Conservation (phyloP, 2,329 filamentous ascomycete species). For the Cytospora schulzeri region DNA sequence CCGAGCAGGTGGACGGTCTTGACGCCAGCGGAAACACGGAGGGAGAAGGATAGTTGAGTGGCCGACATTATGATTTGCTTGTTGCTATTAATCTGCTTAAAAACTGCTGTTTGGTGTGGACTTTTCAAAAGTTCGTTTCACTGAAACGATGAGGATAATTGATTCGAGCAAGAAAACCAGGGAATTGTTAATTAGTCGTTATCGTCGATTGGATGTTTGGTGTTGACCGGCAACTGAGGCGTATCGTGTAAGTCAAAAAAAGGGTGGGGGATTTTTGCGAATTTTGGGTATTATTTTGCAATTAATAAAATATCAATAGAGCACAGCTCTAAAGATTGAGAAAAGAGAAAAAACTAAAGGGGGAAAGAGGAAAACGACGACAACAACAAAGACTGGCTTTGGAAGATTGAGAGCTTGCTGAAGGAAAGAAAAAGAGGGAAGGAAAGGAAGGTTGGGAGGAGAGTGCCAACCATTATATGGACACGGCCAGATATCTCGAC, state of each 20-base stretch:
- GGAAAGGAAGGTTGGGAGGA: conserved; percentile 42
- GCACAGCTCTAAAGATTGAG: conserved; percentile 40
- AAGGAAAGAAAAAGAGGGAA: conserved; percentile 51
- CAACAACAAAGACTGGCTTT: conserved; percentile 55
- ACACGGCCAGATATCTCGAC: conserved; percentile 38
- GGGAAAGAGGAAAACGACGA: conserved; percentile 41
- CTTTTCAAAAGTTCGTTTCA: conserved; percentile 39
- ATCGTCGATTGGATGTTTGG: conserved; percentile 37
- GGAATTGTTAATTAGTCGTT: conserved; percentile 49
- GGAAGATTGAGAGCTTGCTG: conserved; percentile 65
- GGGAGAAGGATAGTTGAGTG: conserved; percentile 91
- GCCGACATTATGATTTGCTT: conserved; percentile 70
- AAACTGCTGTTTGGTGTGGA: conserved; percentile 37
- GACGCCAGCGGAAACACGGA: conserved; percentile 93
- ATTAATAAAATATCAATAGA: conserved; percentile 35
- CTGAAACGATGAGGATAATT: conserved; percentile 32
- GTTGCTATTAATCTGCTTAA: conserved; percentile 38
- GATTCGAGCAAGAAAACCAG: conserved; percentile 60
- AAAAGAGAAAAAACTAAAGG: conserved; percentile 31
- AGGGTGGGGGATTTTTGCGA: conserved; percentile 39
- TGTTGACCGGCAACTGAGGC: conserved; percentile 53
- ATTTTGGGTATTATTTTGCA: conserved; percentile 33
- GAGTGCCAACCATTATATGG: conserved; percentile 45
- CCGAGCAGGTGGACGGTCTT: conserved; percentile 97
- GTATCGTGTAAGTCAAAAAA: conserved; percentile 35